A percentile compares a stretch with the other conserved stretches of the same genome.
Evolutionary conservation across 768 basidiomycete genomes (phyloP).

Genomic region (Tricholoma bakamatsutake): DNA sequence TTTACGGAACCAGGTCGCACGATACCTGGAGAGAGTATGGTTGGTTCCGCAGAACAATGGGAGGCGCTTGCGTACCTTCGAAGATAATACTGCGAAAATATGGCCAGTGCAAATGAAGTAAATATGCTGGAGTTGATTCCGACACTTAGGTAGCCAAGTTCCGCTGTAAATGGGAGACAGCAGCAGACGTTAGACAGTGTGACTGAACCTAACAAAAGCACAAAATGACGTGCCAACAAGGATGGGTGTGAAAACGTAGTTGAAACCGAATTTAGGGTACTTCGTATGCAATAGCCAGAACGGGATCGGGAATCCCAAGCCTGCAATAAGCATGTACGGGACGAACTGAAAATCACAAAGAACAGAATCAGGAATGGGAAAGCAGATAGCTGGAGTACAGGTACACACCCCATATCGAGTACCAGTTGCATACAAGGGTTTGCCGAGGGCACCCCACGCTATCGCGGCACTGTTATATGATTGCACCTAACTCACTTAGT

Average conservation of each 20-base stretch:
- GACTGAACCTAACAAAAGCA: conserved; percentile 17
- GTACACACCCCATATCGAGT: conserved; percentile 36
- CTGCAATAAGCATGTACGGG: conserved; percentile 37
- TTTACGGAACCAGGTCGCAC: conserved; percentile 42
- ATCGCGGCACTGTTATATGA: conserved; percentile 47
- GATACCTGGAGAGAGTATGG: conserved; percentile 18
- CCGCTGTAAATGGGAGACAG: neutral
- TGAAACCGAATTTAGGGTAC: conserved; percentile 41
- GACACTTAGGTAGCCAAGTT: neutral
- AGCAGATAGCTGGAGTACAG: conserved; percentile 9
- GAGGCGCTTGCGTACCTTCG: neutral
- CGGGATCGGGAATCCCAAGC: conserved; percentile 44
- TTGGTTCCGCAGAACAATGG: neutral
- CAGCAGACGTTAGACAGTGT: neutral
- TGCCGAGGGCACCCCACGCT: conserved; percentile 50
- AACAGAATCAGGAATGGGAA: neutral
- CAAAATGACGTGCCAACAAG: conserved; percentile 27
- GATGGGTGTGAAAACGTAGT: conserved; percentile 36
- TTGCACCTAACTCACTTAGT: conserved; percentile 24
- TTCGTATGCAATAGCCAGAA: conserved; percentile 43
- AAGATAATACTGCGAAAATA: conserved; percentile 5
- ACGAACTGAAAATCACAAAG: conserved; percentile 30
- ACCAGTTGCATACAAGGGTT: conserved; percentile 38
- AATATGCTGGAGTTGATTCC: conserved; percentile 1
- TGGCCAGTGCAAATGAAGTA: neutral